phyloP scores from a whole-genome alignment of 306 rosid genomes.

The Prunus mira region DNA sequence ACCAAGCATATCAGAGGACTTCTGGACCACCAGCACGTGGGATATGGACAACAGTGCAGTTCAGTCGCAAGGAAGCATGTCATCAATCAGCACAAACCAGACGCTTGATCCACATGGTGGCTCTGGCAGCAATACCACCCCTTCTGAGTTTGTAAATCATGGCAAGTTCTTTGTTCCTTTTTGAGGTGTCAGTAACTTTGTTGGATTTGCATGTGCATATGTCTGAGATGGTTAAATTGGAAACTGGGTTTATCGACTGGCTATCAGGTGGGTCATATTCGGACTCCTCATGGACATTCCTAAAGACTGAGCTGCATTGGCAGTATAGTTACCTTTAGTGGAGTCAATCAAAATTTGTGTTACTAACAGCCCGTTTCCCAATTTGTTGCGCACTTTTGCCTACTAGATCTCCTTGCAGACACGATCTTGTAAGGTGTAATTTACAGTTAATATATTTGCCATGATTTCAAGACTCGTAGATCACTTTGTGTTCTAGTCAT shows the following conservation, averaged over 20 bases:
- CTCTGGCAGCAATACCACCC: constrained; percentile 44
- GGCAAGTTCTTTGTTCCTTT: constrained; percentile 37
- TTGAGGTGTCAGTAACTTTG: constrained; percentile 9
- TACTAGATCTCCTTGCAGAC: not conserved
- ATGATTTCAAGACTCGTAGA: not conserved
- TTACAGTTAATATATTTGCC: not conserved
- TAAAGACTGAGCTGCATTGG: not conserved
- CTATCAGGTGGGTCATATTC: not conserved
- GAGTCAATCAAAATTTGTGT: not conserved
- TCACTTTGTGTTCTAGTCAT: not conserved
- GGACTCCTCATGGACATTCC: not conserved
- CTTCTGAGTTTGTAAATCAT: constrained; percentile 67
- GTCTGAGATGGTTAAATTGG: not conserved
- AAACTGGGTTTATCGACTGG: not conserved
- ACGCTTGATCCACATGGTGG: constrained; percentile 50
- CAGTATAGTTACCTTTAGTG: not conserved
- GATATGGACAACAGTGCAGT: constrained; percentile 93
- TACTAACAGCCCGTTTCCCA: not conserved
- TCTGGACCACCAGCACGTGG: constrained; percentile 88
- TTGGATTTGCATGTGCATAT: constrained; percentile 1
- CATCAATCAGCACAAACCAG: constrained; percentile 75
- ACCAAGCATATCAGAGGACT: constrained; percentile 66
- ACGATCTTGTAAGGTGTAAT: not conserved
- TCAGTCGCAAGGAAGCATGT: constrained; percentile 87
- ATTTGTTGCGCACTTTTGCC: not conserved